phyloP scores from a whole-genome alignment of 352 stramenopile species.

The Phytophthora colocasiae region DNA sequence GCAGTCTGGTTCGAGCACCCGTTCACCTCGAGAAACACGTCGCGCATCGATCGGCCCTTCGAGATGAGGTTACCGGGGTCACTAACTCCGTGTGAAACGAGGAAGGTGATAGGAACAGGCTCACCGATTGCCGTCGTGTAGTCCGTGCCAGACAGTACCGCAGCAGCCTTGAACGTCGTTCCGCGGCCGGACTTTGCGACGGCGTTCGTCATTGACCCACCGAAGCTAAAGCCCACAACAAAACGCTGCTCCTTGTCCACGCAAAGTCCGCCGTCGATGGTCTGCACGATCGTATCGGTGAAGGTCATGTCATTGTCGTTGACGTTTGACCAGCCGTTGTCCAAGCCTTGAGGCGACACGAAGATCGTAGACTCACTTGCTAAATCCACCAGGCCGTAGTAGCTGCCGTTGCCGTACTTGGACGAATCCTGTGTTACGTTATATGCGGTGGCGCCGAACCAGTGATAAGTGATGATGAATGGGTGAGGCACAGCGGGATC shows the following conservation, averaged over 20 bases:
- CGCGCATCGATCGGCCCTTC: slow-evolving; percentile 29
- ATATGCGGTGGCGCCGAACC: slow-evolving; percentile 36
- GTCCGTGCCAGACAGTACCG: slow-evolving; percentile 29
- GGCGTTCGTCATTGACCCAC: slow-evolving; percentile 37
- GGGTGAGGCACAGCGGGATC: slow-evolving; percentile 25
- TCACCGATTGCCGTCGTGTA: slow-evolving; percentile 32
- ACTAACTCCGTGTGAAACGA: slow-evolving; percentile 34
- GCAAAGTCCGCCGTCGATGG: slow-evolving; percentile 35
- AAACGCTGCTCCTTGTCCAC: slow-evolving; percentile 44
- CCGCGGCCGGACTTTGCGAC: slow-evolving; percentile 30
- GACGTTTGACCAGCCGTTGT: slow-evolving; percentile 36
- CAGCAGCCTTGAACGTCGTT: slow-evolving; percentile 35
- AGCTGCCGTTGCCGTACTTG: slow-evolving; percentile 44
- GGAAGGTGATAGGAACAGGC: slow-evolving; percentile 31
- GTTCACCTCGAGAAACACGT: slow-evolving; percentile 42
- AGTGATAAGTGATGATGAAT: slow-evolving; percentile 44
- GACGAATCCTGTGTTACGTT: slow-evolving; percentile 29
- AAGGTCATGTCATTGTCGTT: slow-evolving; percentile 39
- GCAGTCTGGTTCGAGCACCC: slow-evolving; percentile 37
- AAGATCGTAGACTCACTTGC: slow-evolving; percentile 38
- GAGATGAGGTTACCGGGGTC: slow-evolving; percentile 37
- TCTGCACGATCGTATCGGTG: slow-evolving; percentile 35
- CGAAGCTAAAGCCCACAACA: slow-evolving; percentile 46
- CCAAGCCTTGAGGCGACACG: slow-evolving; percentile 36
- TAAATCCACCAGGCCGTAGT: slow-evolving; percentile 37